Conservation (phyloP, 2,329 filamentous ascomycete species). For the Fusarium sp. region DNA sequence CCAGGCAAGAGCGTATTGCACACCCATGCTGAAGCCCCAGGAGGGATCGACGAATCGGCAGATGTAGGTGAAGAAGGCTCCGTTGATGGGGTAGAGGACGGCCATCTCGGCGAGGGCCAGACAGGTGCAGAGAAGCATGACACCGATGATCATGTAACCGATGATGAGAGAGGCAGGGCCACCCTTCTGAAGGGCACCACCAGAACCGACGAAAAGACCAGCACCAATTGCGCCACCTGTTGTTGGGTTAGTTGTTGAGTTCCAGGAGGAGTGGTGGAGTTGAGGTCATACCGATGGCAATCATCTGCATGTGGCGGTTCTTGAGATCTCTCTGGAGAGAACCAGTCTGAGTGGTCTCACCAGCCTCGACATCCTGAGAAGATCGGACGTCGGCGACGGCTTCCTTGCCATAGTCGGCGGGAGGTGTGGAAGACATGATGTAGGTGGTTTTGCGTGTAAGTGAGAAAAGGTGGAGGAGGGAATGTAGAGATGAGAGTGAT, state of each 20-base stretch:
- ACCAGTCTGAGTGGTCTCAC: constrained; percentile 34
- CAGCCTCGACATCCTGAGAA: constrained; percentile 34
- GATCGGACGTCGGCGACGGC: constrained; percentile 32
- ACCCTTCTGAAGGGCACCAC: constrained; percentile 75
- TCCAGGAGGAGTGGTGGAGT: constrained; percentile 44
- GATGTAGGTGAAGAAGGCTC: constrained; percentile 92
- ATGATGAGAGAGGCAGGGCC: constrained; percentile 84
- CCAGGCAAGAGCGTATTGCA: constrained; percentile 95
- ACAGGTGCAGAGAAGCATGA: constrained; percentile 67
- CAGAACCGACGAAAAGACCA: constrained; percentile 89
- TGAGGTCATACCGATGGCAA: constrained; percentile 74
- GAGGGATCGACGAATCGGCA: constrained; percentile 92
- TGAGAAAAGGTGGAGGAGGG: constrained; percentile 1
- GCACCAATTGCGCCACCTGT: constrained; percentile 65
- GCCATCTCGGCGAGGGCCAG: constrained; percentile 93
- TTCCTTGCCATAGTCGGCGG: constrained; percentile 37
- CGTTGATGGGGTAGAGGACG: constrained; percentile 89
- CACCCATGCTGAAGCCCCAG: constrained; percentile 95
- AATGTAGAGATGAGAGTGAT: constrained; percentile 25
- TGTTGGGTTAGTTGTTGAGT: constrained; percentile 9
- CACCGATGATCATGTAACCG: constrained; percentile 65
- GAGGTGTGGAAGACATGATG: constrained; percentile 31
- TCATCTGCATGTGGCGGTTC: constrained; percentile 93
- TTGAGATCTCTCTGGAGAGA: constrained; percentile 73
- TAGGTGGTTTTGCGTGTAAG: neutral